A percentile compares a stretch with the other conserved stretches of the same genome.
Evolutionary conservation across 768 basidiomycete genomes (phyloP).

Genomic region (Chalciporus pseudorubinellus): DNA sequence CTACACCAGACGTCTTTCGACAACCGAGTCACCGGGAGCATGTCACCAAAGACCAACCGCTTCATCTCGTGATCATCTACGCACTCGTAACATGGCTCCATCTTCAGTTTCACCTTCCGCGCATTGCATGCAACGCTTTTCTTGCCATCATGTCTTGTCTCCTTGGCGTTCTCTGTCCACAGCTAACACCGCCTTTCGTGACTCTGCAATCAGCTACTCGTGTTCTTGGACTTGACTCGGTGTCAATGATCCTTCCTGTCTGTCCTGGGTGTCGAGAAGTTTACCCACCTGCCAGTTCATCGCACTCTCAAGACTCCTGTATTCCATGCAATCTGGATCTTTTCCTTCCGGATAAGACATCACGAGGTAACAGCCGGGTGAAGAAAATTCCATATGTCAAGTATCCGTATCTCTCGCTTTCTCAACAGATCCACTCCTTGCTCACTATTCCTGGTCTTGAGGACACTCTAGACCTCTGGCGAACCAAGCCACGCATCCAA

Average conservation of each 20-base stretch:
- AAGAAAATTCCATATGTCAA: constrained; percentile 1
- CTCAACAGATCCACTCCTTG: constrained; percentile 6
- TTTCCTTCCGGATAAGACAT: neutral
- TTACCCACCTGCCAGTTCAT: constrained; percentile 4
- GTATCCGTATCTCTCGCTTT: constrained; percentile 6
- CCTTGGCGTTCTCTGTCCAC: constrained; percentile 1
- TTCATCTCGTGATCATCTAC: constrained; percentile 23
- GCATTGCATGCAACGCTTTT: constrained; percentile 25
- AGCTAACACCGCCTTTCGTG: constrained; percentile 9
- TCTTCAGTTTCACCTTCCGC: constrained; percentile 25
- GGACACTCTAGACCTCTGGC: constrained; percentile 20
- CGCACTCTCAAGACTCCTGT: constrained; percentile 2
- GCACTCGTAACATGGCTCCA: constrained; percentile 28
- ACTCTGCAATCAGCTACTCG: constrained; percentile 22
- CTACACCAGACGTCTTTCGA: constrained; percentile 2
- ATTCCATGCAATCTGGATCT: neutral
- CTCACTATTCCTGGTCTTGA: constrained; percentile 24
- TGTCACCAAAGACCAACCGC: constrained; percentile 1
- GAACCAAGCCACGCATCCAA: neutral
- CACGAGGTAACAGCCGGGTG: neutral
- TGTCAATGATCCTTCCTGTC: constrained; percentile 17
- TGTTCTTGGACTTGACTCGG: constrained; percentile 15
- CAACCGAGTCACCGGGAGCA: constrained; percentile 2
- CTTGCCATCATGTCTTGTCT: constrained; percentile 16
- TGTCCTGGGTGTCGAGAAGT: constrained; percentile 23